A percentile compares a stretch with the other conserved stretches of the same genome.
Evolutionary conservation across 2,329 filamentous ascomycete genomes (phyloP).

Genomic region (Rutstroemia sp.): DNA sequence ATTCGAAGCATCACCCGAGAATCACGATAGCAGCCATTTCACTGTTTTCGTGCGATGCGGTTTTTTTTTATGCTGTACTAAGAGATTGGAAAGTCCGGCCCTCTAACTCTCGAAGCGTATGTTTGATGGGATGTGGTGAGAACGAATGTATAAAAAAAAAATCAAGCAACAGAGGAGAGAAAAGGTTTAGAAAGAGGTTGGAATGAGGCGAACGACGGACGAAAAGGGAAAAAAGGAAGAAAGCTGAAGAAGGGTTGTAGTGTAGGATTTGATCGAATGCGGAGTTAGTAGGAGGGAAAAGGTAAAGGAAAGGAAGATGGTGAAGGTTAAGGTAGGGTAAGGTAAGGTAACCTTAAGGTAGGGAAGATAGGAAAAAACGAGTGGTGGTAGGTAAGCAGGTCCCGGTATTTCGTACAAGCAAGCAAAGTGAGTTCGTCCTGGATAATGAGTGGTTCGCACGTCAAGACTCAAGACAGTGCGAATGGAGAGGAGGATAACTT

Average conservation of each 20-base stretch:
- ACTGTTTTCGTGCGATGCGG: not conserved
- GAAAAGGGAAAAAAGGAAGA: not conserved
- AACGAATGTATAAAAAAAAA: not conserved
- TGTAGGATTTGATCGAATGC: not conserved
- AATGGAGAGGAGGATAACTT: no score
- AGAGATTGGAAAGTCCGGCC: constrained; percentile 1
- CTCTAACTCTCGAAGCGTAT: not conserved
- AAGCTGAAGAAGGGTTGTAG: not conserved
- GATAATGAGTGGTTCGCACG: no score
- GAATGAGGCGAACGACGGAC: not conserved
- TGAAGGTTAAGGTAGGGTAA: no score
- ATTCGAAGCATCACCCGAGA: not conserved
- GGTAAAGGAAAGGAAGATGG: no score
- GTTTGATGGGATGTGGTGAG: not conserved
- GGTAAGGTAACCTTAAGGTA: no score
- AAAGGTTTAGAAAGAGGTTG: not conserved
- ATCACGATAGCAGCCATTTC: constrained; percentile 1
- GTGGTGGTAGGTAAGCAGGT: no score
- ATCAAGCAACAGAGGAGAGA: not conserved
- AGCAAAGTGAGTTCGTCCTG: no score
- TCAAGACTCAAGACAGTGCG: no score
- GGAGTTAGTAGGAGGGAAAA: no score
- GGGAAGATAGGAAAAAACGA: no score
- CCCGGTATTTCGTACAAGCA: no score
- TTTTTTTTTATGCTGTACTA: not conserved